A percentile compares a stretch with the other conserved stretches of the same genome.
Evolutionary conservation across 2,329 filamentous ascomycete genomes (phyloP).

Genomic region (Polychaeton citri): DNA sequence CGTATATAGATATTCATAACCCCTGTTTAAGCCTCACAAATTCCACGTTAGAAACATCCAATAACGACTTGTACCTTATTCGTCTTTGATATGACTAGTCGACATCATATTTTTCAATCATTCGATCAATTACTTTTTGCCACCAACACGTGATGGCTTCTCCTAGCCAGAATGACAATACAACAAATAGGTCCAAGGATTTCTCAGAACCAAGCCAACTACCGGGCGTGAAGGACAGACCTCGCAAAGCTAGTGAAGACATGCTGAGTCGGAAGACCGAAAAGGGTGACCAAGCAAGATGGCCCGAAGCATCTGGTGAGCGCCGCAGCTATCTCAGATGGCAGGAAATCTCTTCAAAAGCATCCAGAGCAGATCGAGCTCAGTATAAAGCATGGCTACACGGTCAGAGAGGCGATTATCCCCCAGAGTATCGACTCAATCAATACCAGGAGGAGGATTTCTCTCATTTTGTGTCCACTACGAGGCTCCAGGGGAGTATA

Average conservation of each 20-base stretch:
- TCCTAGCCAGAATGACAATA: no score
- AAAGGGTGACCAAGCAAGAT: background rate
- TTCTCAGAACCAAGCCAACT: background rate
- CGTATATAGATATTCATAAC: no score
- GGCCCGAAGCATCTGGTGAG: background rate
- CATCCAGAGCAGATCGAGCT: background rate
- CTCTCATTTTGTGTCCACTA: background rate
- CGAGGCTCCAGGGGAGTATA: background rate
- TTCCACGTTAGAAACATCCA: no score
- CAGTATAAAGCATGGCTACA: background rate
- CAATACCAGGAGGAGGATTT: background rate
- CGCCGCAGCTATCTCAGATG: background rate
- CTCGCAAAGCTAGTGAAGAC: background rate
- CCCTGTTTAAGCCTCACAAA: no score
- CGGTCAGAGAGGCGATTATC: background rate
- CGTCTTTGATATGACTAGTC: no score
- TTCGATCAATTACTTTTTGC: no score
- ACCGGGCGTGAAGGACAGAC: background rate
- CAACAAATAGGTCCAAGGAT: no score
- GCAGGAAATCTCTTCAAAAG: background rate
- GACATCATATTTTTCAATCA: no score
- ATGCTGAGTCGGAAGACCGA: background rate
- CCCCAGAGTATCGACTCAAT: background rate
- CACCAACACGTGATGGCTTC: no score
- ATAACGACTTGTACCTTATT: no score